phyloP scores from a whole-genome alignment of 306 rosid species.

The Elaeagnus macrophylla region DNA sequence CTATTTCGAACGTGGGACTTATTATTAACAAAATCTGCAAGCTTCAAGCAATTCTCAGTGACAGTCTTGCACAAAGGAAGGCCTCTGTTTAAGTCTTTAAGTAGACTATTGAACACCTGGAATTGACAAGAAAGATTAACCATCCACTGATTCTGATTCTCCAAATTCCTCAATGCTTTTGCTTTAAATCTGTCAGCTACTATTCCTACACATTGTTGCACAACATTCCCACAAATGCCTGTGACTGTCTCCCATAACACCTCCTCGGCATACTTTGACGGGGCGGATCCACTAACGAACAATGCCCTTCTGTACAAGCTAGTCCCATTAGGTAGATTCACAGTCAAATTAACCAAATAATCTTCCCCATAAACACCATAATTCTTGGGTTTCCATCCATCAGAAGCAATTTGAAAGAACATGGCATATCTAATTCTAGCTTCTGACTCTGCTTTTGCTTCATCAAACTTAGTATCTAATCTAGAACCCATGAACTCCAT shows the following conservation, averaged over 20 bases:
- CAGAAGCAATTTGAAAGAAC: conserved; percentile 78
- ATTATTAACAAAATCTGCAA: conserved; percentile 62
- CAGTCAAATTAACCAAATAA: conserved; percentile 56
- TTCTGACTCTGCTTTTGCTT: conserved; percentile 67
- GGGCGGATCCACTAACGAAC: conserved; percentile 58
- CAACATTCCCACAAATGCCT: conserved; percentile 67
- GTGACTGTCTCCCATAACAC: conserved; percentile 79
- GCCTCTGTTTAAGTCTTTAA: conserved; percentile 62
- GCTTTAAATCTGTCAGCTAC: conserved; percentile 79
- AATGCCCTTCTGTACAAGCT: conserved; percentile 70
- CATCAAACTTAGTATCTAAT: conserved; percentile 56
- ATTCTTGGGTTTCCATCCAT: conserved; percentile 64
- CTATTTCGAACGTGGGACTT: conserved; percentile 48
- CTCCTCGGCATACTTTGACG: conserved; percentile 75
- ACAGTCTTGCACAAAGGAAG: conserved; percentile 56
- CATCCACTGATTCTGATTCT: conserved; percentile 88
- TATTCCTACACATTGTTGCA: conserved; percentile 80
- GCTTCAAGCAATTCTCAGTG: conserved; percentile 53
- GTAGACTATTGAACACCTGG: conserved; percentile 58
- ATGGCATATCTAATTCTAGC: conserved; percentile 72
- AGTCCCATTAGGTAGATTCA: conserved; percentile 89
- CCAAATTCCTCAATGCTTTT: conserved; percentile 70
- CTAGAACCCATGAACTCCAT: conserved; percentile 48
- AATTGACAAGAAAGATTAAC: conserved; percentile 84
- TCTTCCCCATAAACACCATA: conserved; percentile 33